phyloP scores from a whole-genome alignment of 73 alveolate genomes.

The Strombidium stylifer region DNA sequence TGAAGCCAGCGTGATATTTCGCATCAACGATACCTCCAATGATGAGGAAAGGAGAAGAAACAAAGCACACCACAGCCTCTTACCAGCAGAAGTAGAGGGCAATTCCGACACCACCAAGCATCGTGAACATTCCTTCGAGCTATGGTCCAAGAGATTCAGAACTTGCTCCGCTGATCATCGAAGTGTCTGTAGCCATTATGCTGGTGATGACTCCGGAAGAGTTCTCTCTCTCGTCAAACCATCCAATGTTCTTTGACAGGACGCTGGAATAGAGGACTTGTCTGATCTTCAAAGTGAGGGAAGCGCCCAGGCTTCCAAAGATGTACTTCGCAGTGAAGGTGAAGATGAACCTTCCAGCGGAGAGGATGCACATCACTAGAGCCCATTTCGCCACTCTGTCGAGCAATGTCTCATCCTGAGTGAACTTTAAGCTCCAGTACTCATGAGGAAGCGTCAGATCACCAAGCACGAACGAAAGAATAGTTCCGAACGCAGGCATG shows the following conservation, averaged over 20 bases:
- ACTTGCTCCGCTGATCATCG: constrained; percentile 46
- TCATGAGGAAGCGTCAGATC: no score
- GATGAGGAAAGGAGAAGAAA: constrained; percentile 38
- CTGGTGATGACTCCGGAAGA: constrained; percentile 85
- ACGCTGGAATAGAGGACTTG: constrained; percentile 61
- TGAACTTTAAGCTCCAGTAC: no score
- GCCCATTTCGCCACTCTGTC: no score
- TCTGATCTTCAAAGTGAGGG: constrained; percentile 70
- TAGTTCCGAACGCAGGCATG: no score
- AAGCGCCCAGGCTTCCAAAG: constrained; percentile 73
- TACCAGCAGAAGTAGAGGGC: constrained; percentile 48
- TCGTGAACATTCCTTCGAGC: constrained; percentile 14
- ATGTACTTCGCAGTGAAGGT: constrained; percentile 49
- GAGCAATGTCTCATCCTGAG: no score
- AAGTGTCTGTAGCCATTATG: constrained; percentile 65
- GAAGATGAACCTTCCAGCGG: no score
- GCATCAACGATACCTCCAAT: constrained; percentile 27
- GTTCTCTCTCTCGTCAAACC: constrained; percentile 82
- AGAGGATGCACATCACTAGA: no score
- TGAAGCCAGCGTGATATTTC: constrained; percentile 20
- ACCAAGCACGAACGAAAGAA: no score
- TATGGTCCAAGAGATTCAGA: constrained; percentile 29
- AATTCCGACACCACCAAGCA: constrained; percentile 35
- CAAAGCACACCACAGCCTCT: constrained; percentile 44
- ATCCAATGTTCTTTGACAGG: constrained; percentile 76